Evolutionary conservation across 345 rosid species (phyloP).

Genomic region (Pseudoturritis turrita): DNA sequence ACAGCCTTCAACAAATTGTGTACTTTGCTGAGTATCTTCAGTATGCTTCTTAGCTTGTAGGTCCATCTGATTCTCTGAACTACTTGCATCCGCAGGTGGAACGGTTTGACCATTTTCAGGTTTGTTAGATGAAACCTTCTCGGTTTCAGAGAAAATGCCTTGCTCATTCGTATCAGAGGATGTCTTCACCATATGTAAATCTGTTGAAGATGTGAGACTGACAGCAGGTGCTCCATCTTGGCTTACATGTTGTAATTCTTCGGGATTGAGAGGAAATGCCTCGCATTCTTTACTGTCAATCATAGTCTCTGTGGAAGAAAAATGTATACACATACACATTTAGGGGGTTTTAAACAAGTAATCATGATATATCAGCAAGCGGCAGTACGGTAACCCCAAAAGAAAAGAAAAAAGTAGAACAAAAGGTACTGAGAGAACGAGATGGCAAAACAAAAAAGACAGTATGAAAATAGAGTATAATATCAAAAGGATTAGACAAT

Average conservation of each 20-base stretch:
- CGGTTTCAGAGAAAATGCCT: slow-evolving; percentile 19
- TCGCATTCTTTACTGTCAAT: slow-evolving; percentile 30
- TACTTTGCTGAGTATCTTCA: slow-evolving; percentile 28
- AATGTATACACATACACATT: not conserved
- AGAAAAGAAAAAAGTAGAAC: not conserved
- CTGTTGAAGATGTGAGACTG: slow-evolving; percentile 17
- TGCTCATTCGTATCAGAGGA: slow-evolving; percentile 30
- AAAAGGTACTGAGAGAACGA: not conserved
- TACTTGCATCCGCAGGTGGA: slow-evolving; percentile 26
- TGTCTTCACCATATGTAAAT: slow-evolving; percentile 22
- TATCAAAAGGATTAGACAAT: slow-evolving; percentile 5
- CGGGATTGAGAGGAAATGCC: slow-evolving; percentile 7
- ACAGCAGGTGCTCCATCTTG: slow-evolving; percentile 20
- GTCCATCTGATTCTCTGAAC: slow-evolving; percentile 28
- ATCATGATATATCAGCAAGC: slow-evolving; percentile 9
- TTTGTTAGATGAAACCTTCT: slow-evolving; percentile 21
- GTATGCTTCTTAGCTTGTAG: slow-evolving; percentile 13
- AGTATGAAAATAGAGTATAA: not conserved
- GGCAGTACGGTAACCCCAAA: not conserved
- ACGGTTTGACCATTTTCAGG: slow-evolving; percentile 30
- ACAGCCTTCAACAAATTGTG: slow-evolving; percentile 24
- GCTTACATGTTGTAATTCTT: slow-evolving; percentile 14
- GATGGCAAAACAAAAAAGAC: not conserved
- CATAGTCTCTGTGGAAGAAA: slow-evolving; percentile 15
- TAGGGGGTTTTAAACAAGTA: not conserved